Conservation (phyloP, 495 filamentous ascomycete species). For the Astrocystis sublimbata region DNA sequence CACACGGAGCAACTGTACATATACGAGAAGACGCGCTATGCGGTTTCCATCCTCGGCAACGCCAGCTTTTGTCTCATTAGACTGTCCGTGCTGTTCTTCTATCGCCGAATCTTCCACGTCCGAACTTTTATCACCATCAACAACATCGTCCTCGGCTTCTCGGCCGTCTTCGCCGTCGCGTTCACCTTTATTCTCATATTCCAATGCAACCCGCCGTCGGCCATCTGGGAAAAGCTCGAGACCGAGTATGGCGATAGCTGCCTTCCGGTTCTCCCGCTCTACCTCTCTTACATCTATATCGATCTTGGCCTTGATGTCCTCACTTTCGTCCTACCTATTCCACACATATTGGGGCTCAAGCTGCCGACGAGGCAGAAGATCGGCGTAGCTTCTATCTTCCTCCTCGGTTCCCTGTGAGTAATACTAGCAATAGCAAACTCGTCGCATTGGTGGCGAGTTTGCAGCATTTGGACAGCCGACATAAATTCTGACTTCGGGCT, state of each 20-base stretch:
- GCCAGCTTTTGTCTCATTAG: constrained; percentile 18
- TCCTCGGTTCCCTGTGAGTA: constrained; percentile 20
- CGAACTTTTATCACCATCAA: constrained; percentile 30
- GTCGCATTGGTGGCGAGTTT: too few relatives aligned
- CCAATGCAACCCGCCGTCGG: constrained; percentile 36
- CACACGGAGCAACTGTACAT: constrained; percentile 13
- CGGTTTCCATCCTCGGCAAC: constrained; percentile 15
- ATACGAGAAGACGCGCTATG: constrained; percentile 20
- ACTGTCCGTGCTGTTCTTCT: constrained; percentile 33
- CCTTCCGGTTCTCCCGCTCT: constrained; percentile 8
- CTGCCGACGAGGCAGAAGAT: constrained; percentile 16
- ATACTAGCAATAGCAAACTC: too few relatives aligned
- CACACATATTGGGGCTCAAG: constrained; percentile 8
- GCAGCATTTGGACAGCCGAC: too few relatives aligned
- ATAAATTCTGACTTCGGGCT: not conserved
- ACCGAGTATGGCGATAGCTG: constrained; percentile 11
- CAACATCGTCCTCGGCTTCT: constrained; percentile 37
- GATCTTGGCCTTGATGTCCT: constrained; percentile 19
- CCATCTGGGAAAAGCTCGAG: constrained; percentile 15
- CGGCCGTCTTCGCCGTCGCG: constrained; percentile 37
- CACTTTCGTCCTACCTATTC: constrained; percentile 21
- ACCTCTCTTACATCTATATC: constrained; percentile 11
- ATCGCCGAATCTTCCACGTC: constrained; percentile 45
- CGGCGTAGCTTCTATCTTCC: constrained; percentile 17
- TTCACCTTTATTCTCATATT: constrained; percentile 45